phyloP scores from a whole-genome alignment of 768 basidiomycete genomes.

The Jaapia argillacea region DNA sequence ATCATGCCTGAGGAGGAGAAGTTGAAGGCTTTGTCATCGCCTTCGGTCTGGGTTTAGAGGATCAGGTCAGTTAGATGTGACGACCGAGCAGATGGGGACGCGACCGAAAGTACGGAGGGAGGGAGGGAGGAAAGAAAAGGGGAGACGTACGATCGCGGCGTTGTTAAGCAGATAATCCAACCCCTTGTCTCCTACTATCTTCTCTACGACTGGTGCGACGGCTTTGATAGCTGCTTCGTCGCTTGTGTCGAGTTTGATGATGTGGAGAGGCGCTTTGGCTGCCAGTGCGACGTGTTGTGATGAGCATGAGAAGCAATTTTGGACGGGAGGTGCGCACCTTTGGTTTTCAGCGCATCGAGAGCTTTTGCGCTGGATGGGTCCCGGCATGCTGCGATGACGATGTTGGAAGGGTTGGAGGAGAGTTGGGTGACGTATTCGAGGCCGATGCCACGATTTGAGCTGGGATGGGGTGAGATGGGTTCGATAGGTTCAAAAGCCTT shows the following conservation, averaged over 20 bases:
- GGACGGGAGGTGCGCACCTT: no score
- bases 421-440: conserved; percentile 18
- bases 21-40: conserved; percentile 18
- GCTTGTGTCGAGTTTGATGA: conserved; percentile 22
- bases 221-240: conserved; percentile 16
- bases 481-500: no score
- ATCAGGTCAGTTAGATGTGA: neutral
- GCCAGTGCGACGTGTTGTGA: conserved; percentile 4
- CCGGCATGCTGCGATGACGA: conserved; percentile 22
- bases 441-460: conserved; percentile 22
- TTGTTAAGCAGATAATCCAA: conserved; percentile 32
- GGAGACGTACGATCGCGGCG: conserved; percentile 22
- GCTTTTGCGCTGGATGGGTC: conserved; percentile 14
- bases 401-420: conserved; percentile 11
- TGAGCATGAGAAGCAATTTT: no score
- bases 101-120: no score
- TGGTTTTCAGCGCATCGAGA: conserved; percentile 12
- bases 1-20: conserved; percentile 15
- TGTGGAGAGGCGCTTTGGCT: conserved; percentile 20
- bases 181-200: conserved; percentile 17
- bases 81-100: no score
- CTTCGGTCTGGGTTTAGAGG: conserved; percentile 8
- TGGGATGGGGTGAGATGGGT: no score
- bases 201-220: conserved; percentile 14
- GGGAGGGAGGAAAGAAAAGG: neutral